Evolutionary conservation across 441 rosid genomes (phyloP), one percentile per base, ranked within the genome.

Genomic region (Capsella rubella): DNA sequence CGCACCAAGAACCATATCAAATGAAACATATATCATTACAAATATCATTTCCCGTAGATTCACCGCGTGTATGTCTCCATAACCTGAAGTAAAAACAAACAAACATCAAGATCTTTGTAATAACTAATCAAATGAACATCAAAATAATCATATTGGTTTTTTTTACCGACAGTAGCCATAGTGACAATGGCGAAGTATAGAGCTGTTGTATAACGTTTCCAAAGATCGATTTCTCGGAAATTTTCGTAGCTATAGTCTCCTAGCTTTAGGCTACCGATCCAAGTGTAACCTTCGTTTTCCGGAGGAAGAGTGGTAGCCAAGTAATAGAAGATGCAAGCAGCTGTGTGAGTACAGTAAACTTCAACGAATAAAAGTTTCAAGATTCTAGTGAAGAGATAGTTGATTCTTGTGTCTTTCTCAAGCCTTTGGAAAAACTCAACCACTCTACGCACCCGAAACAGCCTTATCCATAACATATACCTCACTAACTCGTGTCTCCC

Each of bases 51-150:
- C 99, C 83, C 99, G 87, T 68, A 91, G 1, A 75, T 95, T 95
- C 68, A 95, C 98, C 3, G 99, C 99, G 57, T 93, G 99, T 77
- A 95, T 86, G 50, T 95, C 99, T 86, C 99, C 99, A 82, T 95
- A 95, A 21, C 99, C 99, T 95, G 85, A 46, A 13, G 25, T 29
- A 53, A 15, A 63, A 77, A 35, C 1, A 61, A 64, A 7, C 14
- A 9, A 8, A 55, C 13, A 75, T 53, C 65, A 55, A 7, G 27
- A 5, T 53, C 40, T 60, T 60, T 47, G 18, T 54, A 18, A 29
- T 34, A 42, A 32, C 37, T 15, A 42, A 45, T 39, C 7, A 71
- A 42, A 45, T 27, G 39, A 28, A 25, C 35, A 53, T 46, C 4
- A 45, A 43, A 14, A 34, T 21, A 0, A 16, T 32, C 3, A 6